Evolutionary conservation across 2,329 filamentous ascomycete genomes (phyloP), one percentile per base, ranked within the genome.

Genomic region (Rugonectria rugulosa): DNA sequence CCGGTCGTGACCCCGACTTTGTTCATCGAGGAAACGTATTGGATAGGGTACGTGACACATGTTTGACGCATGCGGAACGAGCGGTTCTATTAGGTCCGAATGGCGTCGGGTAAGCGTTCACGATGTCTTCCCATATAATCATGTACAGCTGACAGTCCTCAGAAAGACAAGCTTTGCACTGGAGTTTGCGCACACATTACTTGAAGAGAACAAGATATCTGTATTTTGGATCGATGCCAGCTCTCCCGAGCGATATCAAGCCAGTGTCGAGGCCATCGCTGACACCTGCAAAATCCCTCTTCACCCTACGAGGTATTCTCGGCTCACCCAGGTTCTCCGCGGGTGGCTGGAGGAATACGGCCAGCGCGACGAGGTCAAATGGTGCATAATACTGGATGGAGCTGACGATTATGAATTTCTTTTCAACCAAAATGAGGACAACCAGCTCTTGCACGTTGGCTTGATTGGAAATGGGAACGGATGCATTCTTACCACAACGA

Each of bases 151-250:
- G 6, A 48, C 15, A 24, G 2, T 14, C 14, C 8, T 3, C 14
- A 48, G 45, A 10, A 48, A 48, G 26, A 48, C 45, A 10, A 12
- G 24, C 12, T 21, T 48, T 4, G 45, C 45, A 2, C 26, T 48
- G 6, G 45, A 48, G 17, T 40, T 48, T 15, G 45, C 23, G 3
- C 24, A 48, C 15, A n/a, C 4, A 9, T 10, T 48, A 1, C 36
- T n/a, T 7, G n/a, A 40, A 21, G 24, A 48, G 29, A 20, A 34
- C 14, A 9, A 34, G 2, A 21, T 48, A 12, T 48, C 45, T 11
- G 45, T 48, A 1, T 48, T 48, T 12, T 48, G 45, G 45, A 15
- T 48, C 19, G 45, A 48, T 23, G 32, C 45, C 6, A 37, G 36
- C 15, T 29, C 45, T 3, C 15, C 24, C 10, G 24, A 15, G 15